Evolutionary conservation across 768 basidiomycete genomes (phyloP), one percentile per base, ranked within the genome.

Genomic region (Suillus ampliporus): DNA sequence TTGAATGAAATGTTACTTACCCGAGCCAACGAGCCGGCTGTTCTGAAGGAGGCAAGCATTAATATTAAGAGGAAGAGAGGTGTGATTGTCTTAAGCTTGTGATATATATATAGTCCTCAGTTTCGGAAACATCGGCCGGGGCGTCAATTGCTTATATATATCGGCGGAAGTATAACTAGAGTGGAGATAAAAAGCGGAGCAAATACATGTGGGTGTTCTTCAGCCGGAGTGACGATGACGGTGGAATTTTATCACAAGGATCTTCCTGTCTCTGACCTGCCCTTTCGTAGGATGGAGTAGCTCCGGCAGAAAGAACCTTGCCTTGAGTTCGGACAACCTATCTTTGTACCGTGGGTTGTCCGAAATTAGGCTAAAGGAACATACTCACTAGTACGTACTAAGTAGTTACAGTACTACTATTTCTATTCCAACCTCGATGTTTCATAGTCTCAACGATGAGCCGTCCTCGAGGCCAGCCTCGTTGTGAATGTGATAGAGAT

Each of bases 341-440:
- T 74, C 64, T 71, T 72, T 63, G 65, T 78, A 40, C 21, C 57
- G 65, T 86, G 86, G 85, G 85, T 79, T 78, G 79, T 81, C 81
- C 86, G 90, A 89, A 94, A 92, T 94, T 93, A 80, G 85, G 89
- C 76, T 78, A 86, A 89, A 75, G 89, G 82, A 79, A 90, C 82
- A 91, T 80, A 62, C 65, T 19, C 50, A 50, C 28, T 50, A 26
- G 48, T 26, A 28, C 48, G 9, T 50, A 50, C 17, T 19, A n/a
- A n/a, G n/a, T n/a, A n/a, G n/a, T n/a, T n/a, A n/a, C 19, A 51
- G 52, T 53, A 54, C 21, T 23, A 21, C 52, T 14, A 8, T 17
- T 41, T 3, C 15, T 17, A 17, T 15, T 41, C 14, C 40, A 6
- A 41, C 40, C 40, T 6, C 28, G 10, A 52, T 52, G 34, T 61